Evolutionary conservation across 164 flowering plant species (phyloP).

Genomic region (Nelumbo lutea): DNA sequence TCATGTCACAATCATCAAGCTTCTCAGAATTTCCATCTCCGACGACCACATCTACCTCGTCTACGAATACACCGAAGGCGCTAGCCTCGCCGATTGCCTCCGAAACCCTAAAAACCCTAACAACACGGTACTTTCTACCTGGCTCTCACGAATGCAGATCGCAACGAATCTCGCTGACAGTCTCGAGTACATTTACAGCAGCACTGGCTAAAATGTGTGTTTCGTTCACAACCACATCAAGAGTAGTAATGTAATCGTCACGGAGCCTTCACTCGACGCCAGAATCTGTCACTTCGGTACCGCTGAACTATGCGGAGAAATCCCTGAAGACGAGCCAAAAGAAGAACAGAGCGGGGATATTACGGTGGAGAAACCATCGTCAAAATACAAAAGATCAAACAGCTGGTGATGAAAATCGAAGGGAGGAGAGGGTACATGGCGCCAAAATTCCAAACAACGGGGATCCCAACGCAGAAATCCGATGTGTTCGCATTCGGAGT

Average conservation of each 20-base stretch:
- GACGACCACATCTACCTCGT: slow-evolving; percentile 64
- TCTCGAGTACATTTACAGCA: slow-evolving; percentile 76
- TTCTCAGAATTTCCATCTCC: slow-evolving; percentile 64
- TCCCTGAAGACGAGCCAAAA: not conserved
- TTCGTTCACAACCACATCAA: slow-evolving; percentile 70
- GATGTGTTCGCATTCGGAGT: slow-evolving; percentile 81
- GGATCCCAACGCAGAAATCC: slow-evolving; percentile 38
- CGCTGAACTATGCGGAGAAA: slow-evolving; percentile 68
- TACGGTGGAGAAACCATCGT: not conserved
- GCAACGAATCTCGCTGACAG: slow-evolving; percentile 81
- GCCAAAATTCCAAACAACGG: slow-evolving; percentile 49
- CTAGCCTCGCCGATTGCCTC: slow-evolving; percentile 48
- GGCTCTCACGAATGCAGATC: slow-evolving; percentile 75
- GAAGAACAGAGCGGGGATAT: slow-evolving; percentile 7
- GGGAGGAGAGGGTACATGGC: slow-evolving; percentile 84
- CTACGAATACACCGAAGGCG: slow-evolving; percentile 62
- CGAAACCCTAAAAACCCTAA: slow-evolving; percentile 57
- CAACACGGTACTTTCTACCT: slow-evolving; percentile 60
- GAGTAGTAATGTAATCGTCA: slow-evolving; percentile 51
- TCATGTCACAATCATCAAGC: slow-evolving; percentile 56
- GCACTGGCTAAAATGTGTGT: slow-evolving; percentile 30
- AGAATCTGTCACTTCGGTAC: slow-evolving; percentile 82
- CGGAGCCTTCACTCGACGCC: slow-evolving; percentile 54
- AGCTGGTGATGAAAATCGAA: slow-evolving; percentile 36
- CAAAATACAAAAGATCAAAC: slow-evolving; percentile 15